phyloP scores from a whole-genome alignment of 1,284 basidiomycete genomes.

The Irpex lacteus region DNA sequence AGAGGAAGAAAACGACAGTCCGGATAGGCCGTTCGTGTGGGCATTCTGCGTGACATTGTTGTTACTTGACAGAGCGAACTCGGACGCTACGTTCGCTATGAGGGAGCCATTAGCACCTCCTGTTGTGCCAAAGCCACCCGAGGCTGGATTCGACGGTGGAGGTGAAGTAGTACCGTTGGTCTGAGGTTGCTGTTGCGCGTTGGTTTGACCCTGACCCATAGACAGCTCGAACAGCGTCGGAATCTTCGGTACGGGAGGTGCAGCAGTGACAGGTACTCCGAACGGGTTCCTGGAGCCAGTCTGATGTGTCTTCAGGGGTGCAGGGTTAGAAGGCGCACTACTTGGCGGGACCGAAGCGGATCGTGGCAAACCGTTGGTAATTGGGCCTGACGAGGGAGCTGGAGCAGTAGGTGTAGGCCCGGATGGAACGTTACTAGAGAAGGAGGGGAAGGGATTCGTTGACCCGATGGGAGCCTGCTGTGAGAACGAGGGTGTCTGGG shows the following conservation, averaged over 20 bases:
- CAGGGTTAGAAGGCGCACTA: slow-evolving; percentile 38
- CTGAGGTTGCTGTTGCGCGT: slow-evolving; percentile 28
- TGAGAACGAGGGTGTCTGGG: slow-evolving; percentile 17
- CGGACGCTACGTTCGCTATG: slow-evolving; percentile 69
- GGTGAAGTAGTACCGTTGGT: slow-evolving; percentile 16
- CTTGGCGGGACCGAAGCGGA: slow-evolving; percentile 70
- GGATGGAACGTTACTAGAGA: slow-evolving; percentile 14
- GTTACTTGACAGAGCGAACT: slow-evolving; percentile 50
- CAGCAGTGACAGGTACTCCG: slow-evolving; percentile 68
- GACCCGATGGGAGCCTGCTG: slow-evolving; percentile 5
- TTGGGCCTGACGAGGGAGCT: neutral
- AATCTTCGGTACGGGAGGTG: slow-evolving; percentile 69
- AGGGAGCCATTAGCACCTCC: slow-evolving; percentile 41
- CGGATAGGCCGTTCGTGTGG: slow-evolving; percentile 16
- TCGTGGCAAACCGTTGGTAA: slow-evolving; percentile 40
- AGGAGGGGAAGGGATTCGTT: slow-evolving; percentile 22
- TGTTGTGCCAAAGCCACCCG: neutral
- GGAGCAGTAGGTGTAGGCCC: slow-evolving; percentile 4
- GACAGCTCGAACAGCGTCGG: slow-evolving; percentile 84
- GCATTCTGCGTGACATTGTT: slow-evolving; percentile 25
- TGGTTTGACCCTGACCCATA: slow-evolving; percentile 36
- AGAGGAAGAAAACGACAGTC: slow-evolving; percentile 22
- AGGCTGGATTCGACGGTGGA: neutral
- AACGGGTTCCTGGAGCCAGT: slow-evolving; percentile 97
- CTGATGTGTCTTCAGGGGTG: slow-evolving; percentile 81